Conservation (phyloP, 2,329 filamentous ascomycete genomes). For the Aureobasidium lini region DNA sequence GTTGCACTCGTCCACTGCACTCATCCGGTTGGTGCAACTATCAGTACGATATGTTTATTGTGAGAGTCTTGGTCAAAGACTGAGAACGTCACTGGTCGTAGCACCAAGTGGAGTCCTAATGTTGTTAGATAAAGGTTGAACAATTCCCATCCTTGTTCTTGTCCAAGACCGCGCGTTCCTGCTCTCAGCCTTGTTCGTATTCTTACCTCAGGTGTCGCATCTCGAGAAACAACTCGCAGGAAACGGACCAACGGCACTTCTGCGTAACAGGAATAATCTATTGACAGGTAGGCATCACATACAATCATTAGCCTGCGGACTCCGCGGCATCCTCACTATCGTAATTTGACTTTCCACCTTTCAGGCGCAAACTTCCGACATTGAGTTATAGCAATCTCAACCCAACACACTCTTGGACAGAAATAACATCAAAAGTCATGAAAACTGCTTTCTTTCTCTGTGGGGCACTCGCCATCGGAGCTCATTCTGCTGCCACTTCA, state of each 20-base stretch:
- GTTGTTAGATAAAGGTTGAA: too few relatives aligned
- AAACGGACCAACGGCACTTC: too few relatives aligned
- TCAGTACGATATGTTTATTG: too few relatives aligned
- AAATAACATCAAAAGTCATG: background rate
- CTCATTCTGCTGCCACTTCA: slow-evolving; percentile 9
- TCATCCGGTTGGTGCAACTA: too few relatives aligned
- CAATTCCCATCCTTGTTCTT: too few relatives aligned
- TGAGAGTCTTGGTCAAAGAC: background rate
- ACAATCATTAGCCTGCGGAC: background rate
- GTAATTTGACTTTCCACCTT: background rate
- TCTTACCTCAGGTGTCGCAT: background rate
- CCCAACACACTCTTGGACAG: too few relatives aligned
- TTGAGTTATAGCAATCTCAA: background rate
- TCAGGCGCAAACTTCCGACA: background rate
- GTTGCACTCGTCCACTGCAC: background rate
- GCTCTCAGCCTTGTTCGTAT: background rate
- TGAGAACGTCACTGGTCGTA: background rate
- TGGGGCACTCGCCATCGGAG: background rate
- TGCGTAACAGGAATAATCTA: too few relatives aligned
- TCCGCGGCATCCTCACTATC: background rate
- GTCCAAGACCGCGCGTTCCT: background rate
- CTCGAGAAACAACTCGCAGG: background rate
- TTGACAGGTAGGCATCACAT: background rate
- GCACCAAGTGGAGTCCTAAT: too few relatives aligned
- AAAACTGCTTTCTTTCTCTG: background rate